phyloP scores from a whole-genome alignment of 345 rosid genomes.

The Anacardium occidentale region DNA sequence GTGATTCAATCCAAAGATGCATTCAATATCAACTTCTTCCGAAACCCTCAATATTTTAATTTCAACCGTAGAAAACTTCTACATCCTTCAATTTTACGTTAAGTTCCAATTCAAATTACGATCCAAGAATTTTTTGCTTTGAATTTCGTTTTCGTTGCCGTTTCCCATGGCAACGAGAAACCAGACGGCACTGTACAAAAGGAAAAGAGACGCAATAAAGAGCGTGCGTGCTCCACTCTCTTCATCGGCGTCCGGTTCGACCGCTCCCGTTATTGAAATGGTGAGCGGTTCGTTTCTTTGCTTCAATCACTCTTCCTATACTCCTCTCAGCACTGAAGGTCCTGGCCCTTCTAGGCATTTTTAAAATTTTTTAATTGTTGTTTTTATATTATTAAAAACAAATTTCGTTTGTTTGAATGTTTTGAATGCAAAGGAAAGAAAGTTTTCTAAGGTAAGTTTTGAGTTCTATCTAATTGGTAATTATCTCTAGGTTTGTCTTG shows the following conservation, averaged over 20 bases:
- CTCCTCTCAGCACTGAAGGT: constrained; percentile 56
- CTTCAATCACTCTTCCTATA: constrained; percentile 44
- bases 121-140: neutral
- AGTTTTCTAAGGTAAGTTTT: neutral
- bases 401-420: neutral
- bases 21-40: neutral
- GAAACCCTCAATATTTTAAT: neutral
- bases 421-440: neutral
- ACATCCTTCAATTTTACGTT: neutral
- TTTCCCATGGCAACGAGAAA: constrained; percentile 56
- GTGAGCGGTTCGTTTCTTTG: constrained; percentile 53
- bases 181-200: constrained; percentile 44
- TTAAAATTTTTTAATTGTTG: neutral
- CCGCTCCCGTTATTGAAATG: constrained; percentile 65
- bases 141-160: neutral
- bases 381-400: no score
- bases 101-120: neutral
- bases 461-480: no score
- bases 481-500: no score
- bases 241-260: constrained; percentile 38
- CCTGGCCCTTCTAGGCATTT: constrained; percentile 48
- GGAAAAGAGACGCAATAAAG: constrained; percentile 61
- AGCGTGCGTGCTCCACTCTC: constrained; percentile 59
- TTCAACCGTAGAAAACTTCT: neutral
- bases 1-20: neutral